These are phyloP conservation scores for Pythium dissotocum DNA, from an alignment of 352 stramenopile genomes.

Conservation along the genomic window DNA sequence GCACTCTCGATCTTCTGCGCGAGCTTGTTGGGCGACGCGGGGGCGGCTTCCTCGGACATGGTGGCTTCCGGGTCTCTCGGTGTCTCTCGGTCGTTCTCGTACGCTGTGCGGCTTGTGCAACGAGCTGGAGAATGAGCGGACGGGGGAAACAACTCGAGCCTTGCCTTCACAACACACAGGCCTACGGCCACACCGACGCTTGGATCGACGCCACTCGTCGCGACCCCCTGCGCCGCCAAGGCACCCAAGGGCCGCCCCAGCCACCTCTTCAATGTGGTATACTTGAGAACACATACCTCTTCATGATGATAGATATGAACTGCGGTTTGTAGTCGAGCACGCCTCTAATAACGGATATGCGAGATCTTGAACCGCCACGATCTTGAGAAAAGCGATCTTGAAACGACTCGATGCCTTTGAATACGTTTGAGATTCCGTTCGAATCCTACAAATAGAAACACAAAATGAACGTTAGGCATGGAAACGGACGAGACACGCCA, in stretches of 20 bases:
- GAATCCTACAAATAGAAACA: not conserved
- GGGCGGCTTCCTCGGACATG: conserved; percentile 31
- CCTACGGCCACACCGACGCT: not conserved
- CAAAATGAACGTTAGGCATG: not conserved
- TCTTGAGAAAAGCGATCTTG: not conserved
- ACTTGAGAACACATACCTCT: conserved; percentile 6
- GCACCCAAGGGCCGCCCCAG: conserved; percentile 8
- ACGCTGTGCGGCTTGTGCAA: not conserved
- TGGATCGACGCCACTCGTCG: conserved; percentile 1
- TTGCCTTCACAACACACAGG: not conserved
- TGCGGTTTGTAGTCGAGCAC: not conserved
- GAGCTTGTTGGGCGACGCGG: conserved; percentile 71
- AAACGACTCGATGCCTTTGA: not conserved
- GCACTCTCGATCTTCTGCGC: conserved; percentile 81
- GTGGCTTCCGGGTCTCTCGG: not conserved
- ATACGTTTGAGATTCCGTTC: not conserved
- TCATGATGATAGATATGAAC: not conserved
- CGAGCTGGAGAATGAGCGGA: conserved; percentile 29
- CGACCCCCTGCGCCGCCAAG: conserved; percentile 4
- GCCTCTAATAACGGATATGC: not conserved
- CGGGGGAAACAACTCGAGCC: not conserved
- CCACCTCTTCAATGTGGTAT: conserved; percentile 14
- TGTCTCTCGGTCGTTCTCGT: not conserved
- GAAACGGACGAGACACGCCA: not conserved
- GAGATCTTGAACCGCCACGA: not conserved